Evolutionary conservation across 306 rosid species (phyloP).

Genomic region (Dryas octopetala): DNA sequence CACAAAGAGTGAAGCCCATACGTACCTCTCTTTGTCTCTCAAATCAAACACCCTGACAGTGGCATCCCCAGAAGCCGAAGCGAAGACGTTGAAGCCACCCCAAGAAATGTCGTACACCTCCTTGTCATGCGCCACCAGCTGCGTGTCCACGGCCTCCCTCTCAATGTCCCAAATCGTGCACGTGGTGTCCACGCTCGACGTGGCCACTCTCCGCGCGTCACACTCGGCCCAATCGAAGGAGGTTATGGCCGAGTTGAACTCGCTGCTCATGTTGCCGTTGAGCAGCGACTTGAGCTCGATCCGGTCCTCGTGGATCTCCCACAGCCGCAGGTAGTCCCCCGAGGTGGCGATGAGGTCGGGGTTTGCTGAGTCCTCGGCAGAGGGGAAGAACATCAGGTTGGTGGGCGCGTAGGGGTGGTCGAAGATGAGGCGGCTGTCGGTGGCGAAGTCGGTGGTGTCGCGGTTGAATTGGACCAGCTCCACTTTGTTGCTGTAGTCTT

Average conservation of each 20-base stretch:
- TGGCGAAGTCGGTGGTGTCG: slow-evolving; percentile 42
- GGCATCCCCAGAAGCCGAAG: slow-evolving; percentile 73
- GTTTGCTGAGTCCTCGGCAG: slow-evolving; percentile 37
- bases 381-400: slow-evolving; percentile 72
- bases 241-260: slow-evolving; percentile 49
- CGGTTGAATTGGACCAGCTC: slow-evolving; percentile 55
- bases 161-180: slow-evolving; percentile 70
- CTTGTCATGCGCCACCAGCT: slow-evolving; percentile 70
- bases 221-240: slow-evolving; percentile 60
- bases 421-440: slow-evolving; percentile 43
- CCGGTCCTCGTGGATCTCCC: slow-evolving; percentile 60
- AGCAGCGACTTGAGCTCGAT: slow-evolving; percentile 56
- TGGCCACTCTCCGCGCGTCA: slow-evolving; percentile 40
- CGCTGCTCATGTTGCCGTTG: slow-evolving; percentile 46
- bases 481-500: slow-evolving; percentile 61
- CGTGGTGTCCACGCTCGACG: slow-evolving; percentile 56
- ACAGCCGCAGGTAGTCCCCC: slow-evolving; percentile 56
- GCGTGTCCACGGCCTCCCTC: slow-evolving; percentile 50
- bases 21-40: slow-evolving; percentile 53
- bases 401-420: slow-evolving; percentile 72
- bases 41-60: slow-evolving; percentile 64
- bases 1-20: not conserved
- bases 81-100: slow-evolving; percentile 69
- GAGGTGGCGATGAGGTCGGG: slow-evolving; percentile 65
- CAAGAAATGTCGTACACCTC: slow-evolving; percentile 69